Conservation (phyloP, 495 filamentous ascomycete species). For the Neurospora sp. region DNA sequence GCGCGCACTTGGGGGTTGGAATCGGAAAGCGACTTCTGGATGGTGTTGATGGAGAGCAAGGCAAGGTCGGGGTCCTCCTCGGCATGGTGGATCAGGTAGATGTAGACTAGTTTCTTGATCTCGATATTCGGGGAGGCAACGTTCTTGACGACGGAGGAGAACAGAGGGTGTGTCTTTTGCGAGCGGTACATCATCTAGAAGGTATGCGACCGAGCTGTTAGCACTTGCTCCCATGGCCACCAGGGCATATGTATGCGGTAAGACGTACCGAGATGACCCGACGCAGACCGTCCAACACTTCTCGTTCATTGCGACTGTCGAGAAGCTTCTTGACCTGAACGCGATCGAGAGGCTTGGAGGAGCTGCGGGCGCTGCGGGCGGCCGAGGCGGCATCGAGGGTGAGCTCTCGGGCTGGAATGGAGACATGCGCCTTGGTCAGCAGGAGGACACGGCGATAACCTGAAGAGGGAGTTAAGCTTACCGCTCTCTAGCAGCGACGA, state of each 20-base stretch:
- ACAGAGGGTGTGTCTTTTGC: conserved; percentile 74
- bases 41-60: conserved; percentile 92
- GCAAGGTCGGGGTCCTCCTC: conserved; percentile 92
- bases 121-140: conserved; percentile 83
- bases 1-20: conserved; percentile 81
- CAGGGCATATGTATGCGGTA: neutral
- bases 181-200: conserved; percentile 83
- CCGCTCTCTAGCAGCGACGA: conserved; percentile 88
- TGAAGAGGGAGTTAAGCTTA: conserved; percentile 28
- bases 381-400: conserved; percentile 92
- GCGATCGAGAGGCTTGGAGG: conserved; percentile 40
- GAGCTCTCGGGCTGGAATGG: conserved; percentile 70
- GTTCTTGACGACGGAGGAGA: conserved; percentile 93
- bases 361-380: conserved; percentile 46
- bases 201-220: conserved; percentile 1
- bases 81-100: conserved; percentile 91
- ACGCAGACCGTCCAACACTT: conserved; percentile 84
- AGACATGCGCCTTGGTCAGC: conserved; percentile 11
- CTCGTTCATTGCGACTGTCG: conserved; percentile 86
- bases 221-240: conserved; percentile 11
- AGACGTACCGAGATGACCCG: conserved; percentile 73
- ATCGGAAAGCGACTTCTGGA: conserved; percentile 93
- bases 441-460: conserved; percentile 2
- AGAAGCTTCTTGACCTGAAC: conserved; percentile 84
- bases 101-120: conserved; percentile 96